Conservation (phyloP, 768 basidiomycete genomes). For the Lactifluus hygrophoroides region DNA sequence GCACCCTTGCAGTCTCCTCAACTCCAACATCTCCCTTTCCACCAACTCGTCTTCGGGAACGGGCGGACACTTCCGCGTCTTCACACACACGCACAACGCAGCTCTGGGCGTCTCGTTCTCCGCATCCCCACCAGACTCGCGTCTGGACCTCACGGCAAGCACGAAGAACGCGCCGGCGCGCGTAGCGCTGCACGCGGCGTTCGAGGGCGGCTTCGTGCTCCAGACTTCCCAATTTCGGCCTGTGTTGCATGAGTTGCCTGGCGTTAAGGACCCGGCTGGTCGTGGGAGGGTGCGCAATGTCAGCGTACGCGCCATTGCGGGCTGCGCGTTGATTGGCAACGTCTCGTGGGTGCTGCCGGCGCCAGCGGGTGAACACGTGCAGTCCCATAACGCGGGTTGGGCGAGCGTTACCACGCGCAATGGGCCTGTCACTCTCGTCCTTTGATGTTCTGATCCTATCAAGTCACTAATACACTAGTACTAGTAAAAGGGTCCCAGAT, state of each 20-base stretch:
- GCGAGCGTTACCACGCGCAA: neutral
- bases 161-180: neutral
- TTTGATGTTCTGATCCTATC: too few relatives aligned
- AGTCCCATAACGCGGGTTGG: neutral
- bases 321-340: neutral
- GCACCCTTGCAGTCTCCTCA: neutral
- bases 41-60: neutral
- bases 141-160: neutral
- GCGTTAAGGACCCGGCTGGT: neutral
- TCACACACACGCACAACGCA: conserved; percentile 2
- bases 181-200: neutral
- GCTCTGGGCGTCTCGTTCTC: neutral
- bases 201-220: conserved; percentile 3
- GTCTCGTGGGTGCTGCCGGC: neutral
- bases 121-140: neutral
- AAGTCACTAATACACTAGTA: too few relatives aligned
- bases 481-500: too few relatives aligned
- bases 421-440: neutral
- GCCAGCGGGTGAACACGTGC: neutral
- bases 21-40: neutral
- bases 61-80: neutral
- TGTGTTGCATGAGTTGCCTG: neutral
- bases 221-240: neutral
- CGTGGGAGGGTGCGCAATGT: neutral
- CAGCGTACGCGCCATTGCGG: neutral